Base-by-base conservation (phyloP, 345 rosid genomes). In the Carallia brachiata region DNA sequence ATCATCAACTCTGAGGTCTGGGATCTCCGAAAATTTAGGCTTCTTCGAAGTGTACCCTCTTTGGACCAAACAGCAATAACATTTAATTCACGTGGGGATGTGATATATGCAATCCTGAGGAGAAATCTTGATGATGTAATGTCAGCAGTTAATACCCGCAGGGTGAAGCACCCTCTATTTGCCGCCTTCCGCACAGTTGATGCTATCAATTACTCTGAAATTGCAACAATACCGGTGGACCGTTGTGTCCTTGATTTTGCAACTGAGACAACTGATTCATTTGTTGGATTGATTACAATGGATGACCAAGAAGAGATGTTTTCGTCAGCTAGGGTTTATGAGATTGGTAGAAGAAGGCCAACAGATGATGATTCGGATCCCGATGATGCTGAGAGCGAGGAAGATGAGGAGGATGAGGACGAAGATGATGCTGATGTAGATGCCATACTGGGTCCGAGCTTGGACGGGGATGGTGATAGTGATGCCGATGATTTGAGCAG, bases 361-460 rank as follows among this genome's bases (percentile, higher is more conserved):
- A 90, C 98, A 0, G 99, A 92, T 36, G 99, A 95, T 52, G 99
- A 95, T 72, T 92, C 97, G 2, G 99, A 95, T 77, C 97, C 98
- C 19, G 98, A 95, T 74, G 98, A 92, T 75, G 98, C 90, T 23
- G 97, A 90, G 78, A 89, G 89, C 44, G 92, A 90, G 15, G 98
- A 90, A 52, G 96, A 90, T 3, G 98, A 91, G n/a, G 98, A 93
- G 4, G 98, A 90, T 34, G 95, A 91, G 1, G 96, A 90, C 7
- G 97, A 87, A 0, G 89, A 88, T 5, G 90, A 79, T 61, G 87
- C n/a, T 13, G 96, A 91, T 76, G 67, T 82, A 62, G 98, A 91
- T 77, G 84, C 90, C 37, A 75, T 89, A 61, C 64, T 88, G 57
- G 97, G 91, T 39, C 74, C 85, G 1, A 88, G 73, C 70, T 76